Evolutionary conservation across 805 yeast species (phyloP).

Genomic region (Candida tallmaniae): DNA sequence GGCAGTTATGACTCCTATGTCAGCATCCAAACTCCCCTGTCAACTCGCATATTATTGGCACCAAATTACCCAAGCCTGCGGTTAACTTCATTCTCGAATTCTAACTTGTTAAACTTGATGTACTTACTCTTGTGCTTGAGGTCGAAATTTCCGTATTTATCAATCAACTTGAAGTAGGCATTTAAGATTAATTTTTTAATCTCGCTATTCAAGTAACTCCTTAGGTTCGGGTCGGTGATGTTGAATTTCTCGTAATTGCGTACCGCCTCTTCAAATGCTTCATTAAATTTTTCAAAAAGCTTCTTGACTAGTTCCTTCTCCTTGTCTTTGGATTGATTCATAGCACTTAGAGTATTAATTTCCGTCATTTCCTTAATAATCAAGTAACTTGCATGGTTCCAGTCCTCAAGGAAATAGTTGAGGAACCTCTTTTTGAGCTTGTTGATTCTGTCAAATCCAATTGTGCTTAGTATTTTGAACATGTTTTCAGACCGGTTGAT

Average conservation of each 20-base stretch:
- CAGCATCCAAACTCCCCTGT: no score
- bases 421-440: constrained; percentile 69
- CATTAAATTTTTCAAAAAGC: constrained; percentile 75
- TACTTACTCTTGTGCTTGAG: constrained; percentile 69
- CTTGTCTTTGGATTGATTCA: constrained; percentile 28
- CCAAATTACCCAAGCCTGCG: constrained; percentile 12
- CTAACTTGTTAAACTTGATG: constrained; percentile 56
- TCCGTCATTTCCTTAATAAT: constrained; percentile 75
- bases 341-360: constrained; percentile 47
- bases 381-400: constrained; percentile 76
- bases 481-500: constrained; percentile 54
- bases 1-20: no score
- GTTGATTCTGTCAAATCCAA: constrained; percentile 60
- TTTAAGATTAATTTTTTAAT: constrained; percentile 73
- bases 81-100: constrained; percentile 33
- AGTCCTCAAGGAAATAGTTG: constrained; percentile 65
- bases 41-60: no score
- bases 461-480: constrained; percentile 48
- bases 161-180: constrained; percentile 79
- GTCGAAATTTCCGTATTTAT: constrained; percentile 65
- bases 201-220: constrained; percentile 62
- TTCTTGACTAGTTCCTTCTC: constrained; percentile 83
- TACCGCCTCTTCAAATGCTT: constrained; percentile 74
- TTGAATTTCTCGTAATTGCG: constrained; percentile 60
- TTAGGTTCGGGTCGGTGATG: constrained; percentile 63